Base-by-base conservation (phyloP, 306 rosid genomes). In the Vachellia pachyceras region DNA sequence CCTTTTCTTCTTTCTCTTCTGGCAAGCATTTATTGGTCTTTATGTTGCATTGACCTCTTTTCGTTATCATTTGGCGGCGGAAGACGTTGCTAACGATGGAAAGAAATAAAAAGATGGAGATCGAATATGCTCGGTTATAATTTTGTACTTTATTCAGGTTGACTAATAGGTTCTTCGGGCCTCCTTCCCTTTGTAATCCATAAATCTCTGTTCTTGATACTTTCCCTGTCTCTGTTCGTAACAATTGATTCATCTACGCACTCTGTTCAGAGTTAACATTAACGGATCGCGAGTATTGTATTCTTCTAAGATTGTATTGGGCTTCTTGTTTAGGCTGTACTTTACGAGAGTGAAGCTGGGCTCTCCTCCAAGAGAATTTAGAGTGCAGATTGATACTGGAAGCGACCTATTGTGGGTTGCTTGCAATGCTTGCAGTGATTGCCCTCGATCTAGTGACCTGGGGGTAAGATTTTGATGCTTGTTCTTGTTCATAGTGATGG, bases 321-420 rank as follows among this genome's bases (percentile, higher is more conserved):
- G 35, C 82, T 84, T 76, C 42, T 82, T 87, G 46, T 83, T 73
- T 75, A 95, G 99, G 91, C 83, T 95, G 80, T 95, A 95, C 86
- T 93, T 85, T 77, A 89, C 99, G 1, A 90, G 89, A 86, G 97
- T 95, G 60, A 93, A 90, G 87, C 81, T 95, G 85, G 98, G 99
- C 69, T 85, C 97, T 80, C 99, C 97, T 50, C 97, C 98, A 6
- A 90, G 67, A 83, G 98, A 95, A 83, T 95, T 90, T 82, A 91
- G 86, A 45, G 99, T 95, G 57, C 96, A 93, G 89, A 92, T 95
- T 75, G 99, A 93, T 80, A 91, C 98, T 2, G 98, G 99, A 74
- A 95, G 99, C 69, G 99, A 95, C 69, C 88, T 92, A 79, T 88
- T 95, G 90, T 95, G 99, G 99, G 88, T 95, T 69, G 92, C 89